Percentiles rank a stretch among this genome's conserved stretches.
These are phyloP conservation scores for Elsinoe fawcettii DNA, from an alignment of 2,329 filamentous ascomycete species.

Conservation along the genomic window DNA sequence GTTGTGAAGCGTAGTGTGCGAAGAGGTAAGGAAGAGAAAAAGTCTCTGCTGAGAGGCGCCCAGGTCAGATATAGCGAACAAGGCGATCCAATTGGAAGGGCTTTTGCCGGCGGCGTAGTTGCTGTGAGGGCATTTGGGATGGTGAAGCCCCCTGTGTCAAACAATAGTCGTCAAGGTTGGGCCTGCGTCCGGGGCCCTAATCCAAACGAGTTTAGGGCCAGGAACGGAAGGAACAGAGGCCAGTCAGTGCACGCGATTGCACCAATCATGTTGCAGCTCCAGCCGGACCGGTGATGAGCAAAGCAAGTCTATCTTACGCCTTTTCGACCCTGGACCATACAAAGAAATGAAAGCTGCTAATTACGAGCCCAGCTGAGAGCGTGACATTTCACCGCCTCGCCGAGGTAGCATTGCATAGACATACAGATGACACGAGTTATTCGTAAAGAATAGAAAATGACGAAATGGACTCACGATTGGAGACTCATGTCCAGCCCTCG, in stretches of 20 bases:
- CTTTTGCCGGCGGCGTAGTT: not conserved
- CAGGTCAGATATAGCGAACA: constrained; percentile 9
- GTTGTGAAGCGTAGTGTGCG: not conserved
- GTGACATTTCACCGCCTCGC: not conserved
- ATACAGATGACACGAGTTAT: not conserved
- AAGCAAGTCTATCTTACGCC: constrained; percentile 2
- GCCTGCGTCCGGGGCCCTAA: not conserved
- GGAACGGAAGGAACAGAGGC: constrained; percentile 5
- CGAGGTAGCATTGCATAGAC: not conserved
- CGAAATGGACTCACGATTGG: not conserved
- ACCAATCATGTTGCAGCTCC: not conserved
- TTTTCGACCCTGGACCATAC: not conserved
- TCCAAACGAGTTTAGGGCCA: not conserved
- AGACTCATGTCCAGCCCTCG: not conserved
- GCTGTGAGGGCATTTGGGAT: not conserved
- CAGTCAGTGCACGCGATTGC: not conserved
- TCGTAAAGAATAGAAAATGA: not conserved
- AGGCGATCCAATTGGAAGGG: constrained; percentile 4
- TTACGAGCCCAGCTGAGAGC: not conserved
- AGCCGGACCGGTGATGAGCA: constrained; percentile 1
- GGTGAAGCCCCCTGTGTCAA: constrained; percentile 5
- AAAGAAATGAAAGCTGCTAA: constrained; percentile 1
- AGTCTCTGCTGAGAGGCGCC: not conserved
- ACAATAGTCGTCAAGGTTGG: constrained; percentile 4
- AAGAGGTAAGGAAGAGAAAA: not conserved